A percentile compares a stretch with the other conserved stretches of the same genome.
Evolutionary conservation across 768 basidiomycete genomes (phyloP).

Genomic region (Daedaleopsis nitida): DNA sequence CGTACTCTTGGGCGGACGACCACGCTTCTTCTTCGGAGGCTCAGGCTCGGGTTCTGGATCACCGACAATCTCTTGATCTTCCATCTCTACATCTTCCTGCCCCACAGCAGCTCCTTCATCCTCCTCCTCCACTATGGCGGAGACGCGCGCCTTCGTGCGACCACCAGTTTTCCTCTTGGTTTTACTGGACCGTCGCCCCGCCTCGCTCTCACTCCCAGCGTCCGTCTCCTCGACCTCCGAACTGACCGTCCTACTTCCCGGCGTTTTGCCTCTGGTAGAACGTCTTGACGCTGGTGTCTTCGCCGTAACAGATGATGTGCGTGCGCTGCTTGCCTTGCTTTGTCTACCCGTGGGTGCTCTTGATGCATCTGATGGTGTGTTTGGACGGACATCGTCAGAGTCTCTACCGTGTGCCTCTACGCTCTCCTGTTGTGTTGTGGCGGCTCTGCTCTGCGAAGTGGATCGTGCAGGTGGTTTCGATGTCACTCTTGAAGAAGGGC

Average conservation of each 20-base stretch:
- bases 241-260: slow-evolving; percentile 15
- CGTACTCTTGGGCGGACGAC: slow-evolving; percentile 13
- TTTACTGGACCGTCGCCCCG: slow-evolving; percentile 29
- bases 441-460: slow-evolving; percentile 16
- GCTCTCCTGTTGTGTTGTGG: background rate
- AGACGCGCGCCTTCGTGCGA: slow-evolving; percentile 28
- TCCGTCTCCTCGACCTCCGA: slow-evolving; percentile 28
- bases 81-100: slow-evolving; percentile 19
- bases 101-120: slow-evolving; percentile 22
- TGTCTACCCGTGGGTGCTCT: slow-evolving; percentile 6
- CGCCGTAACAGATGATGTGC: slow-evolving; percentile 21
- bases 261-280: slow-evolving; percentile 23
- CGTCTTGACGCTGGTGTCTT: slow-evolving; percentile 26
- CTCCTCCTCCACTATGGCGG: slow-evolving; percentile 32
- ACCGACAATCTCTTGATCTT: slow-evolving; percentile 1
- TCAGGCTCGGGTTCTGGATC: background rate
- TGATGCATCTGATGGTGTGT: slow-evolving; percentile 9
- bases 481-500: slow-evolving; percentile 31
- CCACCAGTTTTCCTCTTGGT: slow-evolving; percentile 28
- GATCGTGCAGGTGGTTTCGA: slow-evolving; percentile 25
- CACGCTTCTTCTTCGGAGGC: slow-evolving; percentile 21
- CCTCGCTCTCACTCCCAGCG: slow-evolving; percentile 28
- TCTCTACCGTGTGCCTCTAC: slow-evolving; percentile 11
- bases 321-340: slow-evolving; percentile 17
- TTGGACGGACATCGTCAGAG: slow-evolving; percentile 32